These are phyloP conservation scores for Sugiyamaella paludigena DNA, from an alignment of 1,139 yeast genomes.

Conservation along the genomic window DNA sequence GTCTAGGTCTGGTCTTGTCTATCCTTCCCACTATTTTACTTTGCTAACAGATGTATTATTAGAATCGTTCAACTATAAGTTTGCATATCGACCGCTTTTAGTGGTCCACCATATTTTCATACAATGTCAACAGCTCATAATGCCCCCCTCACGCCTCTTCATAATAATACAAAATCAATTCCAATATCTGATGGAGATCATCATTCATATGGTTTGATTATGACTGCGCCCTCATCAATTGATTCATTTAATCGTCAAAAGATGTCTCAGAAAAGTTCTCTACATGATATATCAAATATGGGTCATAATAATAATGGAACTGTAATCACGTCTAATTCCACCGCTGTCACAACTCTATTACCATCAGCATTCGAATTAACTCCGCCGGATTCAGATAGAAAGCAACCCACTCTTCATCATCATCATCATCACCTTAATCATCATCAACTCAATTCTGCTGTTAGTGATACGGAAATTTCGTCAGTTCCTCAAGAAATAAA, in stretches of 20 bases:
- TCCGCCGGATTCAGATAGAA: slow-evolving; percentile 29
- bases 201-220: slow-evolving; percentile 1
- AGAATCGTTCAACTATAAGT: too few species aligned
- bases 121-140: slow-evolving; percentile 7
- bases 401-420: slow-evolving; percentile 1
- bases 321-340: neutral
- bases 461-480: too few species aligned
- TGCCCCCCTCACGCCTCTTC: slow-evolving; percentile 9
- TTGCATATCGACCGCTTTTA: neutral
- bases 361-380: slow-evolving; percentile 32
- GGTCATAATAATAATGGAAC: neutral
- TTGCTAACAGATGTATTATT: too few species aligned
- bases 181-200: too few species aligned
- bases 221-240: slow-evolving; percentile 5
- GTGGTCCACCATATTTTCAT: neutral
- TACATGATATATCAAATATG: slow-evolving; percentile 1
- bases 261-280: too few species aligned
- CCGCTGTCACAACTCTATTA: slow-evolving; percentile 15
- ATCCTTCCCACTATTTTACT: neutral
- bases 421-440: neutral
- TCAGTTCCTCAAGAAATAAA: too few species aligned
- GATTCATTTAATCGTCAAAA: too few species aligned
- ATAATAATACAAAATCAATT: slow-evolving; percentile 1
- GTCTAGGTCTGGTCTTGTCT: neutral
- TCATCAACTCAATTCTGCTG: neutral